Evolutionary conservation across 2,329 filamentous ascomycete species (phyloP).

Genomic region (Dactylellina cionopaga): DNA sequence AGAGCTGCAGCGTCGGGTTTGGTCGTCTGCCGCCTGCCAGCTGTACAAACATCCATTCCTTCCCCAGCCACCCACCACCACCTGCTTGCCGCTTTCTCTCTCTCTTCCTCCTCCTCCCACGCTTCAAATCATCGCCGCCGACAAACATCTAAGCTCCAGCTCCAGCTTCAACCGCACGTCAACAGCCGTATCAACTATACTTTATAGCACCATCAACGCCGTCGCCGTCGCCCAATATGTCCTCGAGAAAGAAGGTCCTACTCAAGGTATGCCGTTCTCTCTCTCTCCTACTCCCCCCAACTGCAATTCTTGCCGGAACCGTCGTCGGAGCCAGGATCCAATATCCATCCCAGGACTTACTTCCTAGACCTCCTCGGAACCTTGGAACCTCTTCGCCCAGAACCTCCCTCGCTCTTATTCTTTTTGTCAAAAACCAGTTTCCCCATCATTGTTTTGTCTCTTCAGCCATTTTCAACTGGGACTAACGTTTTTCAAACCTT

Average conservation of each 20-base stretch:
- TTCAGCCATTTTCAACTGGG: constrained; percentile 21
- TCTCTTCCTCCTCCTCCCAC: not conserved
- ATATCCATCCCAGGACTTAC: constrained; percentile 1
- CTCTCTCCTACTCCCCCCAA: constrained; percentile 41
- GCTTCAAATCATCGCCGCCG: not conserved
- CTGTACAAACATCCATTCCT: constrained; percentile 21
- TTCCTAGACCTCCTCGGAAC: no score
- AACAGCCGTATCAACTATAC: no score
- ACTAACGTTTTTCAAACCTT: constrained; percentile 36
- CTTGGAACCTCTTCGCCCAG: constrained; percentile 52
- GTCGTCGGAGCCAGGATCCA: not conserved
- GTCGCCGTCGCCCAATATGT: constrained; percentile 66
- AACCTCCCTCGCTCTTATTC: constrained; percentile 3
- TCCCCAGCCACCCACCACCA: constrained; percentile 37
- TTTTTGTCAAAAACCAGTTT: no score
- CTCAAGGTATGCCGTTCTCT: constrained; percentile 73
- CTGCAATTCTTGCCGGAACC: constrained; percentile 28
- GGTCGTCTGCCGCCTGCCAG: not conserved
- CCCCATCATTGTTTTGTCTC: constrained; percentile 14
- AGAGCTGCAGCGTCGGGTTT: not conserved
- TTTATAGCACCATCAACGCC: no score
- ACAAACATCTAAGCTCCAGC: no score
- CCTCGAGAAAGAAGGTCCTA: constrained; percentile 87
- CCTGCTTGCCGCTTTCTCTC: constrained; percentile 1
- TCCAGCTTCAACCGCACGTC: no score